Evolutionary conservation across 1,284 basidiomycete species (phyloP), one percentile per base, ranked within the genome.

Genomic region (Cryptococcus floricola): DNA sequence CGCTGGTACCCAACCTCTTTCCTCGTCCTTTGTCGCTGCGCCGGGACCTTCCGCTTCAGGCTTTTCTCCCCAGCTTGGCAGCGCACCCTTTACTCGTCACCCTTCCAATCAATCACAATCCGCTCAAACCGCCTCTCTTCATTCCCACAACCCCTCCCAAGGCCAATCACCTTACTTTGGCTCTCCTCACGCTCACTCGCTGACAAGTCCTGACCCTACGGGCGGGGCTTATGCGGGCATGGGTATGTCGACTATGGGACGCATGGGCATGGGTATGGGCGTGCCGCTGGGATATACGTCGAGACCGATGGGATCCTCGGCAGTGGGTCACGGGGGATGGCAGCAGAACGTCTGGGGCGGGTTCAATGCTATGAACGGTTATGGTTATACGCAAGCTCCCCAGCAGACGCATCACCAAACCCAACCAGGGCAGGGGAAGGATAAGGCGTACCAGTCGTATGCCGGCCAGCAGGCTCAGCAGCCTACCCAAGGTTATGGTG

Each of bases 321-420:
- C 28, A 12, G 42, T 37, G 6, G 41, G 41, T 16, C 34, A 37
- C 14, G 39, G 18, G 5, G 54, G 54, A 8, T 54, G 54, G 56
- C 66, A 68, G 53, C 68, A 70, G 47, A 67, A 64, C 8, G 58
- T 73, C 5, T 74, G 72, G 71, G 44, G 44, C 7, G 44, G 44
- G 9, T 46, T 46, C 27, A 25, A 16, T 10, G 12, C 68, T 68
- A 5, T 60, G 66, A 9, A 57, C 65, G 7, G 62, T 66, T 16
- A 73, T 73, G 39, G 69, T 65, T 28, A 62, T 66, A 13, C 60
- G 65, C 2, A 62, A 68, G 12, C 55, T 58, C 0, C 57, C 65
- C 0, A 60, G 7, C 71, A 70, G 51, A 54, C 54, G 27, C 47
- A 48, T 39, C 52, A 61, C 52, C 39, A 48, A 39, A 23, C 41